Percentiles rank a stretch among this genome's conserved stretches.
phyloP scores from a whole-genome alignment of 257 asterid genomes.

The Nicotiana benthamiana region DNA sequence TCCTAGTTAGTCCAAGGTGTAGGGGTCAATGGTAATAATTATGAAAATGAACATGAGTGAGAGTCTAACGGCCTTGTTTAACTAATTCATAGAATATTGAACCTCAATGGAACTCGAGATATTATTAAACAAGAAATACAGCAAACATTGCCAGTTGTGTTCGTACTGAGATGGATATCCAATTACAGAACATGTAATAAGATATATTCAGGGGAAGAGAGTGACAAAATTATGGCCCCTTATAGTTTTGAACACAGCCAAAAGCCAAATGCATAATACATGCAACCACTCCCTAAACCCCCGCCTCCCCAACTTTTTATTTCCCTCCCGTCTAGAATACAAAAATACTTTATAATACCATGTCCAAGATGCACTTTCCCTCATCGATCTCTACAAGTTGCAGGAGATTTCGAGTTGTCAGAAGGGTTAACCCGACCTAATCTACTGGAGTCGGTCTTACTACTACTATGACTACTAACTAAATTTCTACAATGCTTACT shows the following conservation, averaged over 20 bases:
- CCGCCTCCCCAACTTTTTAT: slow-evolving; percentile 14
- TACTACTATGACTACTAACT: slow-evolving; percentile 34
- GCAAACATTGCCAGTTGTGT: background rate
- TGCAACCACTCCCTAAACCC: slow-evolving; percentile 26
- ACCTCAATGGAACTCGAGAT: background rate
- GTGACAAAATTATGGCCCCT: slow-evolving; percentile 38
- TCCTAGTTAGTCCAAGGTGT: no score
- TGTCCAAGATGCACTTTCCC: slow-evolving; percentile 15
- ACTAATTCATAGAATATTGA: no score
- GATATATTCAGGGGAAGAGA: slow-evolving; percentile 26
- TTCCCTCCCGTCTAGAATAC: slow-evolving; percentile 14
- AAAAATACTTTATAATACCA: slow-evolving; percentile 2
- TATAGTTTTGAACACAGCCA: slow-evolving; percentile 13
- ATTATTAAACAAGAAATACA: background rate
- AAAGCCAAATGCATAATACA: slow-evolving; percentile 13
- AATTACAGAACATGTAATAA: slow-evolving; percentile 9
- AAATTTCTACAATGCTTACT: slow-evolving; percentile 27
- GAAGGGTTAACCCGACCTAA: slow-evolving; percentile 29
- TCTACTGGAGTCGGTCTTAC: slow-evolving; percentile 33
- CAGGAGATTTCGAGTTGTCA: slow-evolving; percentile 25
- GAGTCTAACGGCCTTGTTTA: no score
- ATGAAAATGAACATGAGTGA: no score
- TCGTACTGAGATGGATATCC: background rate
- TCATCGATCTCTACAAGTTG: slow-evolving; percentile 34
- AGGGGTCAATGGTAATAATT: no score